These are phyloP conservation scores for Aspergillus novoparasiticus DNA, from an alignment of 2,329 filamentous ascomycete genomes.

Conservation along the genomic window DNA sequence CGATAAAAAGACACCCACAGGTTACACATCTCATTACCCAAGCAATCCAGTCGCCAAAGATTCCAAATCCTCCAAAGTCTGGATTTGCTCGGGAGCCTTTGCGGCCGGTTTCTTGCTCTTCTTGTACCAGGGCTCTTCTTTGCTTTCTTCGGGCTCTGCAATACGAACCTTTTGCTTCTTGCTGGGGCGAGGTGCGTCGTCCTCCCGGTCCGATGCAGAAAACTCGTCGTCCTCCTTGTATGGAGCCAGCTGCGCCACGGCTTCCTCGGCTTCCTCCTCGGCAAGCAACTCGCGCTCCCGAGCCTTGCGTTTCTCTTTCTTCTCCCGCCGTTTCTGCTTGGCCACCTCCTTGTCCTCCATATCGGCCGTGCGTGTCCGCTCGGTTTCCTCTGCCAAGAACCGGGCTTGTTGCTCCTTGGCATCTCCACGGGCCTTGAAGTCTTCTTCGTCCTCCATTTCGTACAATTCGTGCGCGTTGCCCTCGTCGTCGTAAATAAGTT, in stretches of 20 bases:
- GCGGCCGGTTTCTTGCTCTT: constrained; percentile 28
- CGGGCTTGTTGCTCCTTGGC: constrained; percentile 73
- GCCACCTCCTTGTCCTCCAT: constrained; percentile 78
- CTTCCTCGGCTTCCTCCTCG: constrained; percentile 33
- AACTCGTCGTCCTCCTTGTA: constrained; percentile 28
- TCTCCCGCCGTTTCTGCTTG: constrained; percentile 67
- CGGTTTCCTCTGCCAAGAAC: constrained; percentile 76
- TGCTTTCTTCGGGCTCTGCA: constrained; percentile 30
- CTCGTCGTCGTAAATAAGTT: constrained; percentile 90
- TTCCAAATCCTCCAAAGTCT: constrained; percentile 52
- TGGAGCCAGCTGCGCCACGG: constrained; percentile 35
- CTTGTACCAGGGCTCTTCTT: constrained; percentile 28
- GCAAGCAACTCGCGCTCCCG: constrained; percentile 41
- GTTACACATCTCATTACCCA: constrained; percentile 25
- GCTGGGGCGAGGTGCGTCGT: constrained; percentile 31
- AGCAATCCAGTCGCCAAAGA: constrained; percentile 49
- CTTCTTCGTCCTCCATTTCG: constrained; percentile 81
- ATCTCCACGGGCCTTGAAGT: constrained; percentile 73
- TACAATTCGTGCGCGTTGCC: constrained; percentile 83
- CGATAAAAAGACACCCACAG: constrained; percentile 10
- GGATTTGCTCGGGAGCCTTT: constrained; percentile 34
- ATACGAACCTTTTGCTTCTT: constrained; percentile 48
- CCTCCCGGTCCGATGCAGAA: constrained; percentile 28
- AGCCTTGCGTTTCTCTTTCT: constrained; percentile 49
- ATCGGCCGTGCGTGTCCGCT: constrained; percentile 74